These are phyloP conservation scores for Prunus persica DNA, from an alignment of 306 rosid species.

Conservation along the genomic window DNA sequence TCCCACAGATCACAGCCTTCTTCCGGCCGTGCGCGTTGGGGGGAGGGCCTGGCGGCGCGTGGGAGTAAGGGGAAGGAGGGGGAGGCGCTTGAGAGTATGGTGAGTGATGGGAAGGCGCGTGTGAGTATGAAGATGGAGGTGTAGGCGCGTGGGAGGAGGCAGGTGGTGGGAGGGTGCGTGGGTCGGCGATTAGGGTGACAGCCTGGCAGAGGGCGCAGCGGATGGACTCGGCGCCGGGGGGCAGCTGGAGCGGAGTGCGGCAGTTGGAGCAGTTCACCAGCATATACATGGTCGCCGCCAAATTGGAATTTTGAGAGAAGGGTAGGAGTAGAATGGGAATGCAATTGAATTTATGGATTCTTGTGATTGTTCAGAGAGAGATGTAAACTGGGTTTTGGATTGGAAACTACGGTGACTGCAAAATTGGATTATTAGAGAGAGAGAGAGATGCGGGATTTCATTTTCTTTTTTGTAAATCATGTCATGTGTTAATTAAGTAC, in stretches of 20 bases:
- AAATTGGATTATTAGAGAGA: not conserved
- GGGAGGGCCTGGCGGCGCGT: constrained; percentile 62
- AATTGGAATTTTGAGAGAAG: constrained; percentile 5
- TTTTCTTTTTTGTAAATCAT: no score
- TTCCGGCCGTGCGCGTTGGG: constrained; percentile 77
- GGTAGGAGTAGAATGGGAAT: constrained; percentile 12
- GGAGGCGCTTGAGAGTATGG: constrained; percentile 26
- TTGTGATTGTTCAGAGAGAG: not conserved
- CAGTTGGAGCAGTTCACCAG: constrained; percentile 80
- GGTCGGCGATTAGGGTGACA: constrained; percentile 67
- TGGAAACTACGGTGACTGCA: not conserved
- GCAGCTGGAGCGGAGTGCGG: constrained; percentile 71
- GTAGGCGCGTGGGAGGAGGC: constrained; percentile 21
- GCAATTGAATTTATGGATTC: not conserved
- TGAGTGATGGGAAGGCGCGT: constrained; percentile 13
- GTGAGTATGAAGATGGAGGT: constrained; percentile 20
- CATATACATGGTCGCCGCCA: constrained; percentile 34
- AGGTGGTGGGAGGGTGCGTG: constrained; percentile 50
- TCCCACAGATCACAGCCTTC: constrained; percentile 87
- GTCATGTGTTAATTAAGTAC: no score
- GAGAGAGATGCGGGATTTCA: no score
- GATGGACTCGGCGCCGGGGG: constrained; percentile 70
- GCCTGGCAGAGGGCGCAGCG: constrained; percentile 85
- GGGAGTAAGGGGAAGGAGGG: constrained; percentile 52
- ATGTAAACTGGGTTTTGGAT: not conserved